Conservation (phyloP, 2,329 filamentous ascomycete genomes). For the Microthyrium microscopicum region DNA sequence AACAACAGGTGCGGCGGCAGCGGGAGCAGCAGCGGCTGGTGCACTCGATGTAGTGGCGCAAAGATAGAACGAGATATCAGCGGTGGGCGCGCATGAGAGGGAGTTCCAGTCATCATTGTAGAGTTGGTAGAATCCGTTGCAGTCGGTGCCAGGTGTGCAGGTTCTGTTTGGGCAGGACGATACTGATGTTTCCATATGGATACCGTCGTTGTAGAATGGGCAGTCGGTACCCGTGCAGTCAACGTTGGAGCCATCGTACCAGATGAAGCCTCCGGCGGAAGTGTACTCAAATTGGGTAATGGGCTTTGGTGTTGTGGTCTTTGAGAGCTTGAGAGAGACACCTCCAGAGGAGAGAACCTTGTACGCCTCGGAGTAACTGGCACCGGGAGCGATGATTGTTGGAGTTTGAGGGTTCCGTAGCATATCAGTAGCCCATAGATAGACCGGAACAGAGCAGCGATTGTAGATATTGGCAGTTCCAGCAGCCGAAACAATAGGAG, state of each 20-base stretch:
- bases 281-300: slow-evolving; percentile 22
- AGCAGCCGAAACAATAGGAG: slow-evolving; percentile 10
- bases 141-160: slow-evolving; percentile 6
- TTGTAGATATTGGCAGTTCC: slow-evolving; percentile 19
- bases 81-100: slow-evolving; percentile 6
- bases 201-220: slow-evolving; percentile 19
- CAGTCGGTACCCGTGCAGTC: slow-evolving; percentile 17
- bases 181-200: slow-evolving; percentile 15
- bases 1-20: background rate
- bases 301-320: slow-evolving; percentile 9
- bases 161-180: slow-evolving; percentile 7
- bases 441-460: slow-evolving; percentile 20
- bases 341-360: slow-evolving; percentile 12
- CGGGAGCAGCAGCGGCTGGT: background rate
- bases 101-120: slow-evolving; percentile 8
- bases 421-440: slow-evolving; percentile 22
- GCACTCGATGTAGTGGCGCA: slow-evolving; percentile 4
- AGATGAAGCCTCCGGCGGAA: slow-evolving; percentile 16
- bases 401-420: slow-evolving; percentile 10
- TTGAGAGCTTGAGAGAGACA: slow-evolving; percentile 25
- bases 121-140: slow-evolving; percentile 8
- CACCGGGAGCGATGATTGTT: slow-evolving; percentile 13
- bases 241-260: slow-evolving; percentile 23
- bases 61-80: slow-evolving; percentile 7
- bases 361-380: slow-evolving; percentile 19